phyloP scores from a whole-genome alignment of 768 basidiomycete species.

The Naganishia friedmannii region DNA sequence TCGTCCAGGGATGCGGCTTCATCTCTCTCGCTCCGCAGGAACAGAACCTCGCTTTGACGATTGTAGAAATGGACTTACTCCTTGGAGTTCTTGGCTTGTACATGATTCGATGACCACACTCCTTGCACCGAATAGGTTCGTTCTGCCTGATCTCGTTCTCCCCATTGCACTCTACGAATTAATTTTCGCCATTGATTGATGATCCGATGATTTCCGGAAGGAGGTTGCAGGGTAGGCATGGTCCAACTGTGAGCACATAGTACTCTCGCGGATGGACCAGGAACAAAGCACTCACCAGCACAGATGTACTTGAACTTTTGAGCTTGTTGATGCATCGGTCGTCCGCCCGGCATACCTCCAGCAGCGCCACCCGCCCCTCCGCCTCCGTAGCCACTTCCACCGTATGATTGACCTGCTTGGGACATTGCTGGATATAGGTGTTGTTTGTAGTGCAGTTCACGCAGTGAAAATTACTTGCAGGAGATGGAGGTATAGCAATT shows the following conservation, averaged over 20 bases:
- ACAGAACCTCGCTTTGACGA: background rate
- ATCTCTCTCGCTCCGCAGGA: background rate
- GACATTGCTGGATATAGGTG: background rate
- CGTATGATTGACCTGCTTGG: constrained; percentile 13
- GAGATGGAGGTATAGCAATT: background rate
- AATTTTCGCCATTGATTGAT: background rate
- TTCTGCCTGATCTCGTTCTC: constrained; percentile 85
- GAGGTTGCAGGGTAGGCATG: background rate
- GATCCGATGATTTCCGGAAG: background rate
- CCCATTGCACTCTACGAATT: constrained; percentile 74
- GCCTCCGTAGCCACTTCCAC: constrained; percentile 8
- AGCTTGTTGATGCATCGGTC: constrained; percentile 23
- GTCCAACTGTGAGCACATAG: background rate
- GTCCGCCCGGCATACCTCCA: constrained; percentile 12
- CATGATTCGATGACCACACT: constrained; percentile 98
- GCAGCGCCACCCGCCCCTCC: constrained; percentile 1
- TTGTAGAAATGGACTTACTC: constrained; percentile 60
- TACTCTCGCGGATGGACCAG: background rate
- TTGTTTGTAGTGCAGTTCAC: background rate
- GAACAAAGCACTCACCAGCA: constrained; percentile 20
- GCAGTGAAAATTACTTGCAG: background rate
- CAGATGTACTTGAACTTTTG: constrained; percentile 33
- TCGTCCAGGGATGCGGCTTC: background rate
- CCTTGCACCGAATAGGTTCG: constrained; percentile 91
- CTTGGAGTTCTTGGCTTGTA: constrained; percentile 93